Evolutionary conservation across 495 filamentous ascomycete genomes (phyloP).

Genomic region (Penicillium canariense): DNA sequence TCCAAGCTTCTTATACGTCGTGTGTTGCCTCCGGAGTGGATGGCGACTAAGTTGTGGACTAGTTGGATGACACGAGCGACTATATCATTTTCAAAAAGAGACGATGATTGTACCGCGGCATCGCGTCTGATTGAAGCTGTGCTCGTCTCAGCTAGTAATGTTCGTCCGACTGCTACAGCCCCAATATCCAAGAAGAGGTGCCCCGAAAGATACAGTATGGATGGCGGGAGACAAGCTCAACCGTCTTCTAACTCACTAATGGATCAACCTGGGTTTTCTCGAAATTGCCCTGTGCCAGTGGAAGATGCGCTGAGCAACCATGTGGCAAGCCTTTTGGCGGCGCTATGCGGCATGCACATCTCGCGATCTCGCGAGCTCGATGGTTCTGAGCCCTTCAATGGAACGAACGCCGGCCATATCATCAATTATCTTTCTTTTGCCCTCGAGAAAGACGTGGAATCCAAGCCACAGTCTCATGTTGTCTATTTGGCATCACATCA

Average conservation of each 20-base stretch:
- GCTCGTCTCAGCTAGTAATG: constrained; percentile 31
- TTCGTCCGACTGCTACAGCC: constrained; percentile 6
- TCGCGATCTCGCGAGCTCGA: constrained; percentile 32
- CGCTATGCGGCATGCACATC: constrained; percentile 45
- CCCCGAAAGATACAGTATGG: background rate
- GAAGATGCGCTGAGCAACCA: constrained; percentile 46
- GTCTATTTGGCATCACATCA: constrained; percentile 21
- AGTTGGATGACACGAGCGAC: constrained; percentile 43
- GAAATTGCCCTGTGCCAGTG: constrained; percentile 39
- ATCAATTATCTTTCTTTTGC: constrained; percentile 26
- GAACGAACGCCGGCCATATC: constrained; percentile 29
- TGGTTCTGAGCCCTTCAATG: constrained; percentile 8
- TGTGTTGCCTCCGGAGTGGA: constrained; percentile 47
- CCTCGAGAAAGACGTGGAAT: constrained; percentile 29
- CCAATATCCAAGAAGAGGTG: background rate
- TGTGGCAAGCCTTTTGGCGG: constrained; percentile 38
- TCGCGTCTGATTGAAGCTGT: constrained; percentile 41
- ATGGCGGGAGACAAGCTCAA: constrained; percentile 16
- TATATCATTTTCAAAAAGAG: constrained; percentile 39
- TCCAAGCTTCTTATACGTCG: constrained; percentile 38
- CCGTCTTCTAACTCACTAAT: constrained; percentile 11
- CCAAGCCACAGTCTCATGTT: constrained; percentile 1
- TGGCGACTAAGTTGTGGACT: constrained; percentile 46
- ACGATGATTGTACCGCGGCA: constrained; percentile 35
- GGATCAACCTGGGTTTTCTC: constrained; percentile 1